Evolutionary conservation across 2,329 filamentous ascomycete genomes (phyloP), one percentile per base, ranked within the genome.

Genomic region (Aspergillus pseudoterreus): DNA sequence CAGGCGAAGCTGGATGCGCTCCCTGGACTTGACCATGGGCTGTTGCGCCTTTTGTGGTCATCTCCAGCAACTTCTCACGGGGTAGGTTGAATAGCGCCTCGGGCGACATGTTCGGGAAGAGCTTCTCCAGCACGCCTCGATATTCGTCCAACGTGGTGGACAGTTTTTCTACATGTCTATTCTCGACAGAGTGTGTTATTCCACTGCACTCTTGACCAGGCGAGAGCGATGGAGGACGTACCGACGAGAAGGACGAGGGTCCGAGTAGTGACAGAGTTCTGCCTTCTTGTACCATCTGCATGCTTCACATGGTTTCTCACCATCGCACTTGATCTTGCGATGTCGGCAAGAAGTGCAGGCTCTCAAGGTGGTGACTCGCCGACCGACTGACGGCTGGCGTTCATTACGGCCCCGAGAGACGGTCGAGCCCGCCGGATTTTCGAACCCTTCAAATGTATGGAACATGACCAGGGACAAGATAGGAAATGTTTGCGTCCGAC

Each of bases 241-340:
- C 86, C 89, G 91, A 70, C 87, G 82, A 8, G 88, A 92, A 0
- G 88, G 88, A 14, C 87, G 81, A 57, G 90, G 88, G 71, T 92
- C 90, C 59, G 90, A 86, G 69, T 92, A 92, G 62, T 86, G 85
- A 66, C 89, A 92, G 49, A 83, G 79, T 67, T 91, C 88, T 4
- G 87, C 86, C 56, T 88, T 87, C 51, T 89, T 84, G 66, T 90
- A 92, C 69, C 88, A 91, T 52, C 88, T 81, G 67, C 89, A 94
- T 66, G 91, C 88, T 35, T 88, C 87, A 65, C 89, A 94, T 10
- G 89, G 89, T 64, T 90, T 86, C 58, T 86, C 82, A 49, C 89
- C 89, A 73, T 92, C 88, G 65, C 89, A 94, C 57, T 89, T 85
- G 50, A 92, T 92, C 71, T 92, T 94, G 55, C 88, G 82, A 59